Evolutionary conservation across 495 filamentous ascomycete genomes (phyloP).

Genomic region (Podospora pseudopauciseta): DNA sequence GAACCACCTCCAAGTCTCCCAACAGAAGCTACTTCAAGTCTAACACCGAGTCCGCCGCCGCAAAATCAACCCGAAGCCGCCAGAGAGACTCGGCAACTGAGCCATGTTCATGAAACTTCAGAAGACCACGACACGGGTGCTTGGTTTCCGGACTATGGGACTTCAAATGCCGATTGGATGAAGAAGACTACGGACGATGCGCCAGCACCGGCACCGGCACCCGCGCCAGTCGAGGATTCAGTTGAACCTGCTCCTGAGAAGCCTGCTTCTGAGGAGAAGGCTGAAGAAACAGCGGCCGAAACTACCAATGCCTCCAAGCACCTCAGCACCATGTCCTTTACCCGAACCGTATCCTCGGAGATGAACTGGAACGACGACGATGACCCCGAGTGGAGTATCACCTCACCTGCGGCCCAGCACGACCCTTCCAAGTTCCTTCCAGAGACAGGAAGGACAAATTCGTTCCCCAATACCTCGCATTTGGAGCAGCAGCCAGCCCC

Average conservation of each 20-base stretch:
- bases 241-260: slow-evolving; percentile 19
- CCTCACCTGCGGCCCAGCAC: slow-evolving; percentile 40
- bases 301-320: slow-evolving; percentile 41
- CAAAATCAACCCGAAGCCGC: neutral
- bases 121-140: slow-evolving; percentile 10
- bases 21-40: slow-evolving; percentile 5
- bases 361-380: slow-evolving; percentile 54
- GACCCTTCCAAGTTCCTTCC: slow-evolving; percentile 56
- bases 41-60: neutral
- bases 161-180: slow-evolving; percentile 28
- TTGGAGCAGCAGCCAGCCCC: slow-evolving; percentile 28
- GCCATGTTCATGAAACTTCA: neutral
- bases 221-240: slow-evolving; percentile 8
- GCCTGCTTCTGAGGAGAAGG: slow-evolving; percentile 10
- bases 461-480: slow-evolving; percentile 56
- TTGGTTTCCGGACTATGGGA: slow-evolving; percentile 31
- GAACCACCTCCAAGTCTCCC: slow-evolving; percentile 18
- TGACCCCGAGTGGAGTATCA: slow-evolving; percentile 45
- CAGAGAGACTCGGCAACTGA: neutral
- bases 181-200: slow-evolving; percentile 25
- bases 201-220: slow-evolving; percentile 1
- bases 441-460: slow-evolving; percentile 55
- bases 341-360: slow-evolving; percentile 49
- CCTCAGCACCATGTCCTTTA: slow-evolving; percentile 50
- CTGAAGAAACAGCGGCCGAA: slow-evolving; percentile 20